phyloP scores from a whole-genome alignment of 2,329 filamentous ascomycete species.

The Fusarium newnesense region DNA sequence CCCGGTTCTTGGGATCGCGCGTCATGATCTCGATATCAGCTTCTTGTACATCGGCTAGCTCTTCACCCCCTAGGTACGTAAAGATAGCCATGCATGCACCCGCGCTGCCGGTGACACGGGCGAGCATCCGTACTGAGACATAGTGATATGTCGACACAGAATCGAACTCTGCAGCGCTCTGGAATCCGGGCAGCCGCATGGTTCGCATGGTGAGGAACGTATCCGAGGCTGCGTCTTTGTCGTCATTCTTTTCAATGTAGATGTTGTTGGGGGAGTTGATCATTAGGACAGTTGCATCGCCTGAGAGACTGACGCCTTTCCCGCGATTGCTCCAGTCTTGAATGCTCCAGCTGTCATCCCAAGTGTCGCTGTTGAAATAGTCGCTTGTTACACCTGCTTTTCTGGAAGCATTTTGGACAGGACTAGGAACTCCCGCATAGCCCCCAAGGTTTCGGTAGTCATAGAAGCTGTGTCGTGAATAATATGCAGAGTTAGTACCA shows the following conservation, averaged over 20 bases:
- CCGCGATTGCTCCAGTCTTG: conserved; percentile 55
- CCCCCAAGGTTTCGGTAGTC: conserved; percentile 58
- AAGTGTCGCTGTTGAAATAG: conserved; percentile 52
- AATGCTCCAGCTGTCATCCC: conserved; percentile 52
- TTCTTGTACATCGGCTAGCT: conserved; percentile 57
- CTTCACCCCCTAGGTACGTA: conserved; percentile 56
- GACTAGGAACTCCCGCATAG: conserved; percentile 51
- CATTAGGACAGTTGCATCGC: conserved; percentile 50
- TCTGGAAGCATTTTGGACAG: conserved; percentile 43
- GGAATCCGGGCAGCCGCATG: conserved; percentile 54
- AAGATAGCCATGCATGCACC: conserved; percentile 65
- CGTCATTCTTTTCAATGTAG: conserved; percentile 58
- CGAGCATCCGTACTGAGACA: conserved; percentile 59
- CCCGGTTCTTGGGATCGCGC: conserved; percentile 52
- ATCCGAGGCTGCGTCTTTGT: conserved; percentile 45
- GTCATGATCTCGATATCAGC: conserved; percentile 65
- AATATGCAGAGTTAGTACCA: conserved; percentile 55
- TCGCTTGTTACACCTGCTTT: conserved; percentile 49
- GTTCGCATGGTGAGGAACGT: conserved; percentile 63
- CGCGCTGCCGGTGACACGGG: conserved; percentile 58
- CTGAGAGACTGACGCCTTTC: conserved; percentile 43
- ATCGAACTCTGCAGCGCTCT: conserved; percentile 61
- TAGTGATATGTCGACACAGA: conserved; percentile 47
- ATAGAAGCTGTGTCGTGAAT: conserved; percentile 59
- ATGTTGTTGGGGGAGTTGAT: conserved; percentile 56